These are phyloP conservation scores for Candida ortonii DNA, from an alignment of 805 yeast species.

Conservation along the genomic window DNA sequence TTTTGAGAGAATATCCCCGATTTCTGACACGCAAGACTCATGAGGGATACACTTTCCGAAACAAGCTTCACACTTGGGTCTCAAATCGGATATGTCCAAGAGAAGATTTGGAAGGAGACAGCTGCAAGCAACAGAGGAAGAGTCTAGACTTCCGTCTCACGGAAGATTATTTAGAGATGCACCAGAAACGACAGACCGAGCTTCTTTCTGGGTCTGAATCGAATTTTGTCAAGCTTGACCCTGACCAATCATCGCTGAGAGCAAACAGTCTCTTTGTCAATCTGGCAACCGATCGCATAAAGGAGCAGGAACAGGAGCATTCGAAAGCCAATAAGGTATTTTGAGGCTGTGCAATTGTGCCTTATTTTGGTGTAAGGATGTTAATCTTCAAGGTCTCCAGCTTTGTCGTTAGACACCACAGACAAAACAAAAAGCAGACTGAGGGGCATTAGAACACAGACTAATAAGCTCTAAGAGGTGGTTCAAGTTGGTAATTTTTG, in stretches of 20 bases:
- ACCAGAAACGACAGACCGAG: slow-evolving; percentile 27
- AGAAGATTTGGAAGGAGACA: slow-evolving; percentile 24
- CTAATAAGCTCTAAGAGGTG: background rate
- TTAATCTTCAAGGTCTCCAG: too few species aligned
- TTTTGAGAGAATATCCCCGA: slow-evolving; percentile 38
- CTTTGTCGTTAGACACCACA: too few species aligned
- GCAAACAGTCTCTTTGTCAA: too few species aligned
- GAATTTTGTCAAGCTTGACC: too few species aligned
- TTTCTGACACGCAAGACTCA: slow-evolving; percentile 19
- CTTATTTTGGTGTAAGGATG: too few species aligned
- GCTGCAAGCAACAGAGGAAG: slow-evolving; percentile 30
- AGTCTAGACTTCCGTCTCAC: slow-evolving; percentile 29
- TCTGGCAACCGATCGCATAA: too few species aligned
- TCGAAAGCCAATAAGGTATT: too few species aligned
- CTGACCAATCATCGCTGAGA: too few species aligned
- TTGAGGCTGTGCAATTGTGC: too few species aligned
- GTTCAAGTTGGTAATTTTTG: slow-evolving; percentile 2
- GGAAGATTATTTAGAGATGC: slow-evolving; percentile 27
- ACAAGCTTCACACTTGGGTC: slow-evolving; percentile 25
- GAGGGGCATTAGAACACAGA: background rate
- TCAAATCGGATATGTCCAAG: slow-evolving; percentile 18
- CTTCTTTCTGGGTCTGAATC: too few species aligned
- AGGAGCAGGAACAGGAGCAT: too few species aligned
- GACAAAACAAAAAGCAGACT: too few species aligned
- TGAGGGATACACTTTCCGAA: slow-evolving; percentile 26